These are phyloP conservation scores for Candida dajiaensis DNA, from an alignment of 805 yeast species.

Conservation along the genomic window DNA sequence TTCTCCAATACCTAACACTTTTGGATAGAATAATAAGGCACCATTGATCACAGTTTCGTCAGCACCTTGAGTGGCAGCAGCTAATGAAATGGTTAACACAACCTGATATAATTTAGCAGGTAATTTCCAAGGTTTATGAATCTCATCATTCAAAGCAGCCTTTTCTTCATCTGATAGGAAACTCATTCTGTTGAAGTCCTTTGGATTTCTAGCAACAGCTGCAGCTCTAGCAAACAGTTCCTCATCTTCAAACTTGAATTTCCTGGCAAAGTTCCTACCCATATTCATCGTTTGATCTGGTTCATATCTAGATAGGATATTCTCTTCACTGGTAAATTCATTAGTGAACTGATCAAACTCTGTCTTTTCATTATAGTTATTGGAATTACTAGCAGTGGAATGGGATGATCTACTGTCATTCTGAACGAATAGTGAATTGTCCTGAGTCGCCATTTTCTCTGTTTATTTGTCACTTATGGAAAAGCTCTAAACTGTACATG, in stretches of 20 bases:
- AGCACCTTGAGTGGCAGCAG: slow-evolving; percentile 75
- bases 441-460: not conserved
- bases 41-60: slow-evolving; percentile 71
- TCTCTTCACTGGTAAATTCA: slow-evolving; percentile 12
- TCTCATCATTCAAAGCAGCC: slow-evolving; percentile 37
- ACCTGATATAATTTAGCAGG: slow-evolving; percentile 40
- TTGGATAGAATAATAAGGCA: slow-evolving; percentile 55
- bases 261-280: slow-evolving; percentile 58
- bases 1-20: slow-evolving; percentile 40
- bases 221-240: slow-evolving; percentile 58
- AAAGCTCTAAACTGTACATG: too few relatives aligned
- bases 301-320: slow-evolving; percentile 46
- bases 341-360: not conserved
- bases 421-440: not conserved
- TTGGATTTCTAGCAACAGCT: slow-evolving; percentile 54
- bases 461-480: too few relatives aligned
- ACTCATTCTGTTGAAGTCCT: slow-evolving; percentile 50
- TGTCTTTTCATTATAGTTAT: not conserved
- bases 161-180: slow-evolving; percentile 50
- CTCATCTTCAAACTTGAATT: slow-evolving; percentile 36
- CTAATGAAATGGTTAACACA: slow-evolving; percentile 58
- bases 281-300: slow-evolving; percentile 56
- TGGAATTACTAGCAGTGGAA: not conserved
- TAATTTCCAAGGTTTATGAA: slow-evolving; percentile 34
- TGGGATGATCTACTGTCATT: not conserved